Conservation (phyloP, 2,329 filamentous ascomycete genomes). For the Claviceps sp. region DNA sequence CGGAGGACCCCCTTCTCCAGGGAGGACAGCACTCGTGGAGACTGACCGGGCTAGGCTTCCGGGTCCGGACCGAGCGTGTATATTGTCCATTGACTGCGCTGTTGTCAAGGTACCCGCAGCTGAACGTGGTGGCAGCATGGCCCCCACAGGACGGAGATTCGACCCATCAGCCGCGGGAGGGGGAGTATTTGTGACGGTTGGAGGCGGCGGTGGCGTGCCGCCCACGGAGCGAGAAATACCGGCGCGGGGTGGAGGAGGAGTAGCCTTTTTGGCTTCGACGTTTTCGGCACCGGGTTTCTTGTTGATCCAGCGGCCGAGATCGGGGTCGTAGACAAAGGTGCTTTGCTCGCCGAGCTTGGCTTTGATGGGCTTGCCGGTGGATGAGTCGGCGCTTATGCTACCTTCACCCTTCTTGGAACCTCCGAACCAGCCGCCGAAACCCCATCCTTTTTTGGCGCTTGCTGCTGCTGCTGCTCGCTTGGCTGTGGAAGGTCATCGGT, state of each 20-base stretch:
- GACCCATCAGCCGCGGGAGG: conserved; percentile 17
- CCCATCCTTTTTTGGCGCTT: conserved; percentile 56
- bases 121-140: conserved; percentile 11
- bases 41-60: conserved; percentile 31
- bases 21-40: conserved; percentile 28
- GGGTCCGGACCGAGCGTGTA: conserved; percentile 23
- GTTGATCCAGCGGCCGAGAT: conserved; percentile 97
- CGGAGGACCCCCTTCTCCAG: conserved; percentile 21
- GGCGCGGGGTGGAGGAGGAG: conserved; percentile 67
- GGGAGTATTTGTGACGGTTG: conserved; percentile 23
- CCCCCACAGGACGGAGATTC: conserved; percentile 20
- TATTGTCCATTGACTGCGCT: conserved; percentile 11
- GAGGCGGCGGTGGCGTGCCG: conserved; percentile 41
- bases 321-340: conserved; percentile 85
- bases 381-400: conserved; percentile 23
- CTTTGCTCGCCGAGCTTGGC: conserved; percentile 92
- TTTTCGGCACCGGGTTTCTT: conserved; percentile 69
- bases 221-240: conserved; percentile 39
- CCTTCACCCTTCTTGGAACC: conserved; percentile 47
- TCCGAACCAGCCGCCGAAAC: conserved; percentile 74
- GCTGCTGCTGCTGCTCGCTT: conserved; percentile 40
- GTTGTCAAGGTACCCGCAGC: not conserved
- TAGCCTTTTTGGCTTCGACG: conserved; percentile 43
- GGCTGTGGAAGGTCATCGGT: conserved; percentile 26
- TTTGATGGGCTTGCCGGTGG: conserved; percentile 57